Base-by-base conservation (phyloP, 148 eudicot species). In the Chenopodium berlandieri region DNA sequence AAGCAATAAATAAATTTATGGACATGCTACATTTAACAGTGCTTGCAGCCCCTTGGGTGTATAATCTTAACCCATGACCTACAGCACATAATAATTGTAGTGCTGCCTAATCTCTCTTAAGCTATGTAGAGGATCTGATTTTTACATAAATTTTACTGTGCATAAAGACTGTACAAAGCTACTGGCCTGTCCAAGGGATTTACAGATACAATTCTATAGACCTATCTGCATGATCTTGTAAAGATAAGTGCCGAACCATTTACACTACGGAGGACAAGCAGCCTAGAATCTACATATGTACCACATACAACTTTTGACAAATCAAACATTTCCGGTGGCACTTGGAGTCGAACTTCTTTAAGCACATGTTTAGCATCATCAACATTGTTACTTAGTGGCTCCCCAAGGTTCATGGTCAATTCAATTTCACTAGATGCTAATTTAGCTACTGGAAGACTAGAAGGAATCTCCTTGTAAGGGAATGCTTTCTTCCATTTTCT, bases 251-350 rank as follows among this genome's bases (percentile, higher is more conserved):
- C 99, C 5, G 99, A 94, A 22, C 99, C 99, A 85, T 88, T 92
- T 73, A 94, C 90, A 81, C 93, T 87, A 2, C 95, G 89, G 69
- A 94, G 90, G 34, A 96, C 89, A 72, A 96, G 91, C 77, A 94
- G 79, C 83, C 99, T 88, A 75, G 92, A 82, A 83, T 96, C 99
- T 7, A 96, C 88, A 65, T 92, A 96, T 13, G 99, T 96, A 47
- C 98, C 99, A 75, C 98, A 94, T 11, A 96, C 97, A 23, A 96
- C 60, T 75, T 94, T 92, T 0, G 99, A 91, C 82, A 92, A 76
- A 88, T 96, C 99, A 83, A 94, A 96, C 88, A 92, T 87, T 83
- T 96, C 99, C 1, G 98, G 98, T 4, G 99, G 97, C 74, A 94
- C 79, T 76, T 94, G 95, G 65, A 90, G 67, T 76, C 97, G 84